Evolutionary conservation across 2,329 filamentous ascomycete genomes (phyloP).

Genomic region (Magnaporthiopsis incrustans): DNA sequence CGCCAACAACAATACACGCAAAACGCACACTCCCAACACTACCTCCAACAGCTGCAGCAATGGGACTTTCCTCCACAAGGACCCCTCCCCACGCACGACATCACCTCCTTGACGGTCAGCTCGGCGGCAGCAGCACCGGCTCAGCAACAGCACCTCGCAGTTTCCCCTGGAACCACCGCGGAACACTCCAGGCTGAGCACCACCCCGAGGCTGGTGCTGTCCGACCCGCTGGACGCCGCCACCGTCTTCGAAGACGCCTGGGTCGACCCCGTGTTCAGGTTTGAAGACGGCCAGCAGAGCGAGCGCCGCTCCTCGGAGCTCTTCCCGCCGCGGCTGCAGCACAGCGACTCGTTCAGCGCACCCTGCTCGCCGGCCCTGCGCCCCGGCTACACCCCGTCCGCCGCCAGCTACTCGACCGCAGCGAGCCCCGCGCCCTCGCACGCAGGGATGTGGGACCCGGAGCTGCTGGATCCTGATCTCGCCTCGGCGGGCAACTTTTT

Average conservation of each 20-base stretch:
- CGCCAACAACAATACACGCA: not conserved
- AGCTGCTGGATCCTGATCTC: not conserved
- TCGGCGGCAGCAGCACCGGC: not conserved
- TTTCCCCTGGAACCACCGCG: not conserved
- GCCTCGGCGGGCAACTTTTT: not conserved
- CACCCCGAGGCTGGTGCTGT: not conserved
- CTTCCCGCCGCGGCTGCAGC: not conserved
- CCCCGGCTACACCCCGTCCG: not conserved
- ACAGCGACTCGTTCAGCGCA: not conserved
- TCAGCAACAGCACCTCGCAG: not conserved
- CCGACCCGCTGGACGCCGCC: not conserved
- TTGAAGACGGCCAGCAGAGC: not conserved
- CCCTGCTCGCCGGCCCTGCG: not conserved
- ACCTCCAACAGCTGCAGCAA: not conserved
- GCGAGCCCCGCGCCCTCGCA: not conserved
- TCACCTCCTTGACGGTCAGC: not conserved
- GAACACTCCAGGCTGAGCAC: not conserved
- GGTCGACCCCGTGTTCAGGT: not conserved
- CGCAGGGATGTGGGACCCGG: not conserved
- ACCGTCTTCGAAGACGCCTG: not conserved
- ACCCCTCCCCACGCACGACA: not conserved
- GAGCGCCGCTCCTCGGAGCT: not conserved
- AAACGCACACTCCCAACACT: not conserved
- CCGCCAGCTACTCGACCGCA: not conserved
- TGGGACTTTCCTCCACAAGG: not conserved